These are phyloP conservation scores for Discostella pseudostelligera DNA, from an alignment of 108 stramenopile species.

Conservation along the genomic window DNA sequence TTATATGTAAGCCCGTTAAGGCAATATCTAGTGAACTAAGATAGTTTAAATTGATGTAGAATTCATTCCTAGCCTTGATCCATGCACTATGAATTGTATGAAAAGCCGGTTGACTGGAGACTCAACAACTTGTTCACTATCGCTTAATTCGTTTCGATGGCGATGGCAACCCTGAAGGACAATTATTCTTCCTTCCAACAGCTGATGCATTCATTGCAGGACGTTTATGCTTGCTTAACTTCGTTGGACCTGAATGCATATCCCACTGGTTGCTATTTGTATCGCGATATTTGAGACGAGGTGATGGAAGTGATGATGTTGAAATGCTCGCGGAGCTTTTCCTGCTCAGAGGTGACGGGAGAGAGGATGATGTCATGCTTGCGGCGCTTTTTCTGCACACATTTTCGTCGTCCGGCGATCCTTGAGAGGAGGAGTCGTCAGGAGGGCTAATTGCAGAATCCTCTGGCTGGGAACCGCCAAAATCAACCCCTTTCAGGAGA, in stretches of 20 bases:
- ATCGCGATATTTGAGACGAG: conserved; percentile 26
- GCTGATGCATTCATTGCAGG: background rate
- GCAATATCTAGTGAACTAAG: too few species aligned
- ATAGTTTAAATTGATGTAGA: too few species aligned
- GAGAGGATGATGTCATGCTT: conserved; percentile 11
- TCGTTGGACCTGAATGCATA: background rate
- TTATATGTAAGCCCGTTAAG: too few species aligned
- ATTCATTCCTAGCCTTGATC: too few species aligned
- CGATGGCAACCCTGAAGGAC: conserved; percentile 9
- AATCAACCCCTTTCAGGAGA: conserved; percentile 40
- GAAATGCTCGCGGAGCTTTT: conserved; percentile 29
- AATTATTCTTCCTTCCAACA: background rate
- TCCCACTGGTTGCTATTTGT: conserved; percentile 10
- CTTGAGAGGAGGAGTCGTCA: conserved; percentile 35
- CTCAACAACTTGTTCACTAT: background rate
- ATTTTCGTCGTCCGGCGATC: conserved; percentile 35
- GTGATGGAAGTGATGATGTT: conserved; percentile 13
- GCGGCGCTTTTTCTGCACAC: conserved; percentile 20
- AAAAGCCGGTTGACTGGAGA: too few species aligned
- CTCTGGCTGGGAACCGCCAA: conserved; percentile 7
- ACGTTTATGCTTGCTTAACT: background rate
- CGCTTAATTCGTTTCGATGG: conserved; percentile 9
- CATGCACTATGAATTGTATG: too few species aligned
- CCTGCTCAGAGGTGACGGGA: conserved; percentile 26
- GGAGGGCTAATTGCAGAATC: background rate